Evolutionary conservation across 2,329 filamentous ascomycete genomes (phyloP).

Genomic region (Scortechinia acanthostroma): DNA sequence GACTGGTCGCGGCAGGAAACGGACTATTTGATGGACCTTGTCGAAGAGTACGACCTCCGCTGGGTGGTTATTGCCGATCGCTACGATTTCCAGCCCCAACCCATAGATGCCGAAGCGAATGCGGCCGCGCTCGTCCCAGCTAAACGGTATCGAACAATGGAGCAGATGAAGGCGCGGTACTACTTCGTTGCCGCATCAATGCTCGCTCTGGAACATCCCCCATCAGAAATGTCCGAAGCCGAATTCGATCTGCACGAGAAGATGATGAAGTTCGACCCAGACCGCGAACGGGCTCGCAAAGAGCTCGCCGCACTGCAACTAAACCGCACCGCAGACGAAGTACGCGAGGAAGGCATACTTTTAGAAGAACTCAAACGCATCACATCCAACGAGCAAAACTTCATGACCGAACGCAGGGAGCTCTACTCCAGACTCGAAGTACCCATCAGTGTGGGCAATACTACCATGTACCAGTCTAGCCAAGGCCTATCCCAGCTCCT

Average conservation of each 20-base stretch:
- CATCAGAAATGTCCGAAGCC: conserved; percentile 53
- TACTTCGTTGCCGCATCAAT: conserved; percentile 52
- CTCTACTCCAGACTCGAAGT: conserved; percentile 55
- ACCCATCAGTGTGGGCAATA: conserved; percentile 39
- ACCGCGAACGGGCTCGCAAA: conserved; percentile 54
- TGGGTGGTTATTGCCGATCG: conserved; percentile 61
- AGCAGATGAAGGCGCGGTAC: conserved; percentile 61
- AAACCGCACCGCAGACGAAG: conserved; percentile 53
- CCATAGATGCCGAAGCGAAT: conserved; percentile 16
- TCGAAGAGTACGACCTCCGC: conserved; percentile 53
- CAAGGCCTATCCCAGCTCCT: conserved; percentile 50
- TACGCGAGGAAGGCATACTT: conserved; percentile 59
- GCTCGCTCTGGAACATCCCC: conserved; percentile 42
- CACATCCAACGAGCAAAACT: conserved; percentile 52
- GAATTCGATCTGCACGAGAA: conserved; percentile 52
- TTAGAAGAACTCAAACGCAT: conserved; percentile 63
- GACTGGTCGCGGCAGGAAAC: conserved; percentile 64
- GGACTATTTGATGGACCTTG: conserved; percentile 55
- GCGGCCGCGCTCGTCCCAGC: conserved; percentile 7
- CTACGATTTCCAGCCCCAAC: conserved; percentile 37
- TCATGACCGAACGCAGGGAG: conserved; percentile 55
- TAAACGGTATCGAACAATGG: conserved; percentile 37
- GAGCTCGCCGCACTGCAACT: conserved; percentile 54
- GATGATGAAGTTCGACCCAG: conserved; percentile 56
- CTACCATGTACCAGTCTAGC: conserved; percentile 48